Evolutionary conservation across 2,329 filamentous ascomycete genomes (phyloP), one percentile per base, ranked within the genome.

Genomic region (Davidsoniella neocaledoniae): DNA sequence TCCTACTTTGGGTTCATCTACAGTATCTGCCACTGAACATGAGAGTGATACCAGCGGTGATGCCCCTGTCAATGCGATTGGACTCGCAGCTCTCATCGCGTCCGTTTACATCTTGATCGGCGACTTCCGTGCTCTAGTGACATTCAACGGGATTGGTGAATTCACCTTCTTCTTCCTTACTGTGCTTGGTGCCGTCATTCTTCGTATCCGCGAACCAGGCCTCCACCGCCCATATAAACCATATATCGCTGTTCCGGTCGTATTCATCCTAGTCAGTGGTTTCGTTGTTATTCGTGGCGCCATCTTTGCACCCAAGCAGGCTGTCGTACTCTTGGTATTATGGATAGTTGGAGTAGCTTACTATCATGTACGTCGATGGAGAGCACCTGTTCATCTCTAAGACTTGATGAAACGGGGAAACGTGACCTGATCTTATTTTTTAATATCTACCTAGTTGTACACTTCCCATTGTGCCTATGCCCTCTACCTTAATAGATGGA

Each of bases 81-180:
- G 72, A 1, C 63, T 77, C 0, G 70, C 70, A 0, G 64, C 68
- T 0, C 16, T 68, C 0, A 62, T 77, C 0, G 72, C 74, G 0
- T 59, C 74, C 0, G 50, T 77, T 1, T 81, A 80, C 59, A 77
- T 81, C 29, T 57, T 77, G 1, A 64, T 77, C 0, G 77, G 77
- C 16, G 75, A 68, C 59, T 80, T 81, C 62, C 69, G 76, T 33
- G 71, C 73, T 0, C 68, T 81, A 0, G 57, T 81, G 9, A 79
- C 75, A 0, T 77, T 77, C 55, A 76, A 76, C 47, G 74, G 74
- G 0, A 61, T 77, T 3, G 73, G 72, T 12, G 73, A 77, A 56
- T 80, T 76, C 58, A 71, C 76, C 0, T 81, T 80, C 60, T 80
- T 80, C 62, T 77, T 80, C 57, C 65, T 79, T 26, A 76, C 76